Evolutionary conservation across 768 basidiomycete species (phyloP).

Genomic region (Trametes coccinea): DNA sequence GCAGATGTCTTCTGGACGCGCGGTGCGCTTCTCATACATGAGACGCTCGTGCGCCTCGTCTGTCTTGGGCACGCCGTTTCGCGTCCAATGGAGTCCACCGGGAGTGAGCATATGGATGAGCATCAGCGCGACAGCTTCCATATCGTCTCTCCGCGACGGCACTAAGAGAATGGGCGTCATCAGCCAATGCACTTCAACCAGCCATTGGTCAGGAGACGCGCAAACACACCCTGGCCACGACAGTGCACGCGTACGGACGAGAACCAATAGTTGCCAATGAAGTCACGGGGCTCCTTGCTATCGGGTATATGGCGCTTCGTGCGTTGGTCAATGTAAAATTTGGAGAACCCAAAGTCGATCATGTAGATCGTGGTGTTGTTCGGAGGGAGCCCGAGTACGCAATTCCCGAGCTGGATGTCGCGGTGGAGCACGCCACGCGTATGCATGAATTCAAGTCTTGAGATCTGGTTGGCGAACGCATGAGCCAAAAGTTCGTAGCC

Average conservation of each 20-base stretch:
- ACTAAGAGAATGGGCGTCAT: constrained; percentile 40
- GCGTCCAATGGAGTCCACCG: constrained; percentile 74
- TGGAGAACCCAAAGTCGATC: constrained; percentile 88
- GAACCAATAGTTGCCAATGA: constrained; percentile 87
- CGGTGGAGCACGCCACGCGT: constrained; percentile 70
- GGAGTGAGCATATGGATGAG: constrained; percentile 79
- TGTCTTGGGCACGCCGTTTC: constrained; percentile 77
- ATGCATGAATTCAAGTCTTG: constrained; percentile 77
- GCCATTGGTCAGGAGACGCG: neutral
- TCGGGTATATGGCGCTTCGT: constrained; percentile 74
- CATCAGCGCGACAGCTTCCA: constrained; percentile 78
- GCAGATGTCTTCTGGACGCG: constrained; percentile 67
- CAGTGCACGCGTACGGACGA: constrained; percentile 78
- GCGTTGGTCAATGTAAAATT: constrained; percentile 66
- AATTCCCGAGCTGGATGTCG: constrained; percentile 81
- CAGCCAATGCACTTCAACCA: too few relatives aligned
- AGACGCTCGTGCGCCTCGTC: constrained; percentile 61
- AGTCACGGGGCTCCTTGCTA: constrained; percentile 65
- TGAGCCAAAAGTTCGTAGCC: neutral
- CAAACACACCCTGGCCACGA: constrained; percentile 59
- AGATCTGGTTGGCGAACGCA: constrained; percentile 46
- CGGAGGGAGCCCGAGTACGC: constrained; percentile 60
- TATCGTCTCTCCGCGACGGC: constrained; percentile 76
- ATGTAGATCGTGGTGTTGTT: constrained; percentile 67
- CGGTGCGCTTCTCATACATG: constrained; percentile 61